phyloP scores from a whole-genome alignment of 345 rosid genomes.

The Microcos paniculata region DNA sequence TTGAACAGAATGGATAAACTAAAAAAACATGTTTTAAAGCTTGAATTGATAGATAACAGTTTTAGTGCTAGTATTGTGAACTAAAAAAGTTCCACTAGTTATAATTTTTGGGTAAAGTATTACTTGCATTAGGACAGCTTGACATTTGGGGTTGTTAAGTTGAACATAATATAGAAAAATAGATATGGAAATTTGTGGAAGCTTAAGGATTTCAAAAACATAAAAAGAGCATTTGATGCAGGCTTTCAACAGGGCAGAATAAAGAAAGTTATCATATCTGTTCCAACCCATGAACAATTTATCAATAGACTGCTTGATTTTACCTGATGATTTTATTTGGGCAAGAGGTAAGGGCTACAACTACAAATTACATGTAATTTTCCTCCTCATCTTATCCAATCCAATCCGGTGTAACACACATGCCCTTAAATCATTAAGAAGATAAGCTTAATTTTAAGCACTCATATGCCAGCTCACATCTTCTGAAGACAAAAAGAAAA shows the following conservation, averaged over 20 bases:
- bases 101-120: not conserved
- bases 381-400: no score
- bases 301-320: not conserved
- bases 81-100: not conserved
- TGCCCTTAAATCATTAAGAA: no score
- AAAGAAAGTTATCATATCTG: not conserved
- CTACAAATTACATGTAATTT: no score
- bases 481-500: no score
- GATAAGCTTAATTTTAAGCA: no score
- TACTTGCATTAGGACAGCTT: not conserved
- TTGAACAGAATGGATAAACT: slow-evolving; percentile 1
- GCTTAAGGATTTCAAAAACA: not conserved
- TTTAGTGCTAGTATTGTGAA: not conserved
- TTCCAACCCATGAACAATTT: not conserved
- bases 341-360: not conserved
- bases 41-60: not conserved
- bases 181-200: not conserved
- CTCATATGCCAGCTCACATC: no score
- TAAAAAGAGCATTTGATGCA: not conserved
- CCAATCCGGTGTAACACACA: no score
- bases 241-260: not conserved
- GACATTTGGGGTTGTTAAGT: not conserved
- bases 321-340: not conserved
- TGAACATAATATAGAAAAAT: not conserved
- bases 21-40: not conserved